These are phyloP conservation scores for Tylopilus felleus DNA, from an alignment of 768 basidiomycete genomes.

Conservation along the genomic window DNA sequence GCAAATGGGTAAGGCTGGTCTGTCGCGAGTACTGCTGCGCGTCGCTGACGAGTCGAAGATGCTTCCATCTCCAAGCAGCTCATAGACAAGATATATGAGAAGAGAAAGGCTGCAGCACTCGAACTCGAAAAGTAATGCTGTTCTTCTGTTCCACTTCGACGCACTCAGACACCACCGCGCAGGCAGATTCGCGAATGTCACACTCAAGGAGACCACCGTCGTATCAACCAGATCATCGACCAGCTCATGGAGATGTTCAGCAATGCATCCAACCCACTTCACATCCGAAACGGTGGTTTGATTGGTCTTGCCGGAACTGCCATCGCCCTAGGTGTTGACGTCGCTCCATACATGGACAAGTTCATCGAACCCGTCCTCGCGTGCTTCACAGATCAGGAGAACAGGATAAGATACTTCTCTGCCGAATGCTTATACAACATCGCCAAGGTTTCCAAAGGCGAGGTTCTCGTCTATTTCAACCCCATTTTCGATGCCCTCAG, in stretches of 20 bases:
- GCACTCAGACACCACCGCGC: constrained; percentile 14
- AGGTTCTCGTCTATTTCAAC: constrained; percentile 95
- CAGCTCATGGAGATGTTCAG: constrained; percentile 95
- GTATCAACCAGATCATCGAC: constrained; percentile 85
- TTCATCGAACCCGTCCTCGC: constrained; percentile 85
- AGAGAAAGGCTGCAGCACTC: constrained; percentile 90
- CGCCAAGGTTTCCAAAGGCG: constrained; percentile 94
- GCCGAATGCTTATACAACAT: constrained; percentile 99
- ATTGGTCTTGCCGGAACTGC: constrained; percentile 95
- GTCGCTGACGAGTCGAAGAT: constrained; percentile 41
- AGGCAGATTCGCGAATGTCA: constrained; percentile 88
- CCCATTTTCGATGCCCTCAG: constrained; percentile 96
- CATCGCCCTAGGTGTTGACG: constrained; percentile 92
- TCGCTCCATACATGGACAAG: constrained; percentile 91
- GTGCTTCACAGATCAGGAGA: constrained; percentile 93
- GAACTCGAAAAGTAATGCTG: constrained; percentile 83
- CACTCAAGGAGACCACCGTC: constrained; percentile 72
- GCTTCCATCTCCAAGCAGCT: constrained; percentile 74
- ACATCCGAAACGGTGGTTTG: constrained; percentile 90
- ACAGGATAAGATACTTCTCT: constrained; percentile 94
- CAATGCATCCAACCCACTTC: constrained; percentile 75
- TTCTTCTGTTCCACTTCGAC: background rate
- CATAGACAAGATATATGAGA: constrained; percentile 94
- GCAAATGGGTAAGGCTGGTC: constrained; percentile 20
- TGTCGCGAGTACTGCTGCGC: no score